phyloP scores from a whole-genome alignment of 805 yeast species.

The Metahyphopichia silvanorum region DNA sequence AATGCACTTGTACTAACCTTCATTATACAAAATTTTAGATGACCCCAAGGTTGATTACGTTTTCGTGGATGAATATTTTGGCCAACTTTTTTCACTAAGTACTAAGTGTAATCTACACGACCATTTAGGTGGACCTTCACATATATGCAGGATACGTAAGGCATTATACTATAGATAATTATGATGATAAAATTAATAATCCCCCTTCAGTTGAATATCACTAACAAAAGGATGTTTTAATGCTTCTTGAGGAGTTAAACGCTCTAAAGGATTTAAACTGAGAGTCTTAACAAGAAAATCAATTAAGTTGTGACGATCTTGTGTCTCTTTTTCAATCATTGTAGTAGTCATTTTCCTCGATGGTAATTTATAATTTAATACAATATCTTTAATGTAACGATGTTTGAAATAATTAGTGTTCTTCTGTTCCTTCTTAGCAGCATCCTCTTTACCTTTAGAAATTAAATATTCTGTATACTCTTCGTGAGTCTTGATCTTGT shows the following conservation, averaged over 20 bases:
- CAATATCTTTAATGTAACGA: conserved; percentile 63
- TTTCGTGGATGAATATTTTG: too few species aligned
- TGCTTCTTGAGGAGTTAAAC: conserved; percentile 98
- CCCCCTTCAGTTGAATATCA: conserved; percentile 15
- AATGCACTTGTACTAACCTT: conserved; percentile 87
- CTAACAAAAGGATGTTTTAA: conserved; percentile 83
- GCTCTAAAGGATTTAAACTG: conserved; percentile 84
- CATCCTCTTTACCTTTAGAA: conserved; percentile 25
- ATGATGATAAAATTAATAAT: too few species aligned
- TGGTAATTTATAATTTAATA: conserved; percentile 70
- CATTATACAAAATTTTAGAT: too few species aligned
- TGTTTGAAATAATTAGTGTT: conserved; percentile 78
- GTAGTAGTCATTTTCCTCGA: conserved; percentile 51
- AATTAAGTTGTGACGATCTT: conserved; percentile 64
- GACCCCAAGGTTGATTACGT: too few species aligned
- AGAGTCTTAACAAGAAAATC: conserved; percentile 79
- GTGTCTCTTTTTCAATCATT: conserved; percentile 66
- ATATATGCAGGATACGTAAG: too few species aligned
- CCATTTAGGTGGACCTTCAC: too few species aligned
- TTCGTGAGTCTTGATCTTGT: conserved; percentile 30
- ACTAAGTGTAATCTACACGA: too few species aligned
- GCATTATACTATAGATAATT: too few species aligned
- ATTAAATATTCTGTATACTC: conserved; percentile 31
- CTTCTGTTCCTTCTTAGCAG: conserved; percentile 59
- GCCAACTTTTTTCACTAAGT: too few species aligned